Percentiles rank a stretch among this genome's conserved stretches.
These are phyloP conservation scores for Cryptosporidium ubiquitum DNA, from an alignment of 169 alveolate species.

Conservation along the genomic window DNA sequence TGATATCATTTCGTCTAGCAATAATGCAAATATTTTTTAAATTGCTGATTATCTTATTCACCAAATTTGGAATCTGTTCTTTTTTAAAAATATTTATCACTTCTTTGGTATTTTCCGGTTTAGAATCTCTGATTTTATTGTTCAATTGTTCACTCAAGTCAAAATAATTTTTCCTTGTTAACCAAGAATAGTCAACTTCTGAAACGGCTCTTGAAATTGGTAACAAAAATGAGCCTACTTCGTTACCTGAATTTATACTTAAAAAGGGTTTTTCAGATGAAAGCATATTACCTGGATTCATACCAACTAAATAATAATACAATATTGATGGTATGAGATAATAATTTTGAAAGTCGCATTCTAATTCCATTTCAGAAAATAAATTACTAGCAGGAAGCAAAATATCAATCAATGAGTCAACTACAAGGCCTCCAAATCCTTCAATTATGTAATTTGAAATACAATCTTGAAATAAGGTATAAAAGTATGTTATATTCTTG, in stretches of 20 bases:
- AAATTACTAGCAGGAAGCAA: slow-evolving; percentile 10
- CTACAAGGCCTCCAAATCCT: background rate
- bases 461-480: slow-evolving; percentile 26
- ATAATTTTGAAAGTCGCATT: background rate
- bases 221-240: background rate
- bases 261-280: background rate
- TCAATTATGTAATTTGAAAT: slow-evolving; percentile 42
- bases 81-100: background rate
- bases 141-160: background rate
- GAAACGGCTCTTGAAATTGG: slow-evolving; percentile 41
- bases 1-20: background rate
- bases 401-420: slow-evolving; percentile 37
- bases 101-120: background rate
- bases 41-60: background rate
- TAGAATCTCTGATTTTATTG: background rate
- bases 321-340: background rate
- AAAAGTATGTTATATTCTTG: background rate
- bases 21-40: background rate
- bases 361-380: background rate
- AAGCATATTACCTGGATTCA: background rate
- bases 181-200: slow-evolving; percentile 31
- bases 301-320: slow-evolving; percentile 13
- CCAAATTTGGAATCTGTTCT: background rate
- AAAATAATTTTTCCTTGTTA: background rate
- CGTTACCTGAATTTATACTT: background rate